Conservation (phyloP, 106 monocot genomes). For the Acorus gramineus region DNA sequence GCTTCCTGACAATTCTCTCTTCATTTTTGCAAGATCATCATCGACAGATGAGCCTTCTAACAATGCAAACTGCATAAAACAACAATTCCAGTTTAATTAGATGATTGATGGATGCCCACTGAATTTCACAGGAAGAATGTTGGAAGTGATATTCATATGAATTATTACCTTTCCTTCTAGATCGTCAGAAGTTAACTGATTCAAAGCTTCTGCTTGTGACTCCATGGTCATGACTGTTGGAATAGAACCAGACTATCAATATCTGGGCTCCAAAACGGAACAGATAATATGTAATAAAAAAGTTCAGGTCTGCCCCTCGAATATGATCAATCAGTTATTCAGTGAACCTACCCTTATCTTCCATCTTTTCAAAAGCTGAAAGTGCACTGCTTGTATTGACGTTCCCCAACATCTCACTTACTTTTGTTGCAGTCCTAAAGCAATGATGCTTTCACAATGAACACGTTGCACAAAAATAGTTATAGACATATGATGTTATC, state of each 20-base stretch:
- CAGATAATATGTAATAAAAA: too few relatives aligned
- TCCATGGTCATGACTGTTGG: conserved; percentile 89
- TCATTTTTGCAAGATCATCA: conserved; percentile 84
- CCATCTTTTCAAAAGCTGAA: conserved; percentile 99
- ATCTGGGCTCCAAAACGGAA: background rate
- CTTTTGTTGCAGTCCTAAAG: conserved; percentile 90
- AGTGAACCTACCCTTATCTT: conserved; percentile 64
- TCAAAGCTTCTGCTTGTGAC: conserved; percentile 92
- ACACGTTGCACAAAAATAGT: background rate
- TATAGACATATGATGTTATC: conserved; percentile 1
- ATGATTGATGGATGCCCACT: background rate
- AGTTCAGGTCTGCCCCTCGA: background rate
- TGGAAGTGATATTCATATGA: background rate
- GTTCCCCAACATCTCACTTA: conserved; percentile 97
- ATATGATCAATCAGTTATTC: background rate
- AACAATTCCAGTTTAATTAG: conserved; percentile 1
- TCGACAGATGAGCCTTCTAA: conserved; percentile 89
- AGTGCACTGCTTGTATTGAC: conserved; percentile 97
- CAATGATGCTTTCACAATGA: conserved; percentile 3
- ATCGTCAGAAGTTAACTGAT: conserved; percentile 83
- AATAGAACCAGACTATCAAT: conserved; percentile 2
- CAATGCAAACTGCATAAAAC: conserved; percentile 68
- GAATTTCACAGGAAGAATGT: conserved; percentile 3
- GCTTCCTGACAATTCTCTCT: conserved; percentile 58
- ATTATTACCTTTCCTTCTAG: conserved; percentile 90